phyloP scores from a whole-genome alignment of 1,284 basidiomycete genomes.

The Sporisorium exsertum region DNA sequence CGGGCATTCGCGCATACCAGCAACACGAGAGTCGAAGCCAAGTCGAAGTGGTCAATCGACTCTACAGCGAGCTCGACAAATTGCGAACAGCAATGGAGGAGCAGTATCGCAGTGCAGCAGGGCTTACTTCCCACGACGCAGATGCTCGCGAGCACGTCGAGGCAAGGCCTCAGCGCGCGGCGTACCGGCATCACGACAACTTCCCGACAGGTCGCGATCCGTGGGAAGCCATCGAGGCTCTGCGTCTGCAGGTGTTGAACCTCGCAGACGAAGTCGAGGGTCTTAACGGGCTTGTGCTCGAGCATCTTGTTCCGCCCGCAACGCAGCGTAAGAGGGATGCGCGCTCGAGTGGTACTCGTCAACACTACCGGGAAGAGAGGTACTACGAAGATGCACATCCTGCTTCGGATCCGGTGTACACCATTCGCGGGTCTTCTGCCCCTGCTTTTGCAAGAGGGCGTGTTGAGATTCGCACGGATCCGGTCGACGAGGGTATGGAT shows the following conservation, averaged over 20 bases:
- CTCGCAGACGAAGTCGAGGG: slow-evolving; percentile 44
- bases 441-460: slow-evolving; percentile 6
- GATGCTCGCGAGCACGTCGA: not conserved
- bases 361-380: not conserved
- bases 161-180: slow-evolving; percentile 9
- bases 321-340: slow-evolving; percentile 8
- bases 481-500: slow-evolving; percentile 21
- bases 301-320: slow-evolving; percentile 17
- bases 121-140: not conserved
- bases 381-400: slow-evolving; percentile 28
- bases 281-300: slow-evolving; percentile 45
- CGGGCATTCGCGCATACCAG: not conserved
- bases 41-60: slow-evolving; percentile 41
- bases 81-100: slow-evolving; percentile 45
- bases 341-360: slow-evolving; percentile 6
- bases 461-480: slow-evolving; percentile 30
- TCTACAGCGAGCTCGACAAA: slow-evolving; percentile 47
- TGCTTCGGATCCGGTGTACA: slow-evolving; percentile 35
- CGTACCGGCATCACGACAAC: slow-evolving; percentile 29
- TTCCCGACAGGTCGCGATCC: slow-evolving; percentile 34
- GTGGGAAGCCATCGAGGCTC: slow-evolving; percentile 48
- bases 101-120: slow-evolving; percentile 31
- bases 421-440: not conserved
- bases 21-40: slow-evolving; percentile 29
- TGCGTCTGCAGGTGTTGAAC: slow-evolving; percentile 40